A percentile compares a stretch with the other conserved stretches of the same genome.
phyloP scores from a whole-genome alignment of 441 rosid genomes.

The Codiaeum variegatum region DNA sequence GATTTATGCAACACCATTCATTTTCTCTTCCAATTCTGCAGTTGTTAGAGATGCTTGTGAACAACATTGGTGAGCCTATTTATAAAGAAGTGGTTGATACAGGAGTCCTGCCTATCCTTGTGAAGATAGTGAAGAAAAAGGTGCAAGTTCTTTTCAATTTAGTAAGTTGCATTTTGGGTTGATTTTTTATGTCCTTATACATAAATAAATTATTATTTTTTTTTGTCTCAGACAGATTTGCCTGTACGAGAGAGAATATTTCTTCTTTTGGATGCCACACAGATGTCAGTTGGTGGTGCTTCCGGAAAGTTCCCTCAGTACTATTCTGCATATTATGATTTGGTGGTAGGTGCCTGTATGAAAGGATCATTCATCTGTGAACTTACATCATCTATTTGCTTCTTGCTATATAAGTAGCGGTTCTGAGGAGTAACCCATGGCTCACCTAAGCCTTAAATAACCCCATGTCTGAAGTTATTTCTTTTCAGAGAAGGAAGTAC shows the following conservation, averaged over 20 bases:
- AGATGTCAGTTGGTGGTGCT: constrained; percentile 91
- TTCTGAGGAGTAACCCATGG: not conserved
- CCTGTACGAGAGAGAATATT: constrained; percentile 90
- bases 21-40: constrained; percentile 31
- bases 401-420: not conserved
- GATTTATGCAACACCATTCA: not conserved
- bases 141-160: constrained; percentile 32
- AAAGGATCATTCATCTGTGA: not conserved
- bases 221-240: constrained; percentile 61
- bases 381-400: not conserved
- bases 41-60: constrained; percentile 97
- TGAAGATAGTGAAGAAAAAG: constrained; percentile 97
- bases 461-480: not conserved
- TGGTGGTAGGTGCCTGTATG: constrained; percentile 71
- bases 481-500: not conserved
- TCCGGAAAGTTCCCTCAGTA: constrained; percentile 88
- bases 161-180: not conserved
- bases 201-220: constrained; percentile 12
- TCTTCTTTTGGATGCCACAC: constrained; percentile 96
- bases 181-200: not conserved
- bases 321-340: constrained; percentile 75
- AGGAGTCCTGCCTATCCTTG: constrained; percentile 73
- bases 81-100: constrained; percentile 77
- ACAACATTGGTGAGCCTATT: constrained; percentile 77
- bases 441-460: not conserved